Evolutionary conservation across 2,329 filamentous ascomycete species (phyloP).

Genomic region (Pseudogymnoascus sp.): DNA sequence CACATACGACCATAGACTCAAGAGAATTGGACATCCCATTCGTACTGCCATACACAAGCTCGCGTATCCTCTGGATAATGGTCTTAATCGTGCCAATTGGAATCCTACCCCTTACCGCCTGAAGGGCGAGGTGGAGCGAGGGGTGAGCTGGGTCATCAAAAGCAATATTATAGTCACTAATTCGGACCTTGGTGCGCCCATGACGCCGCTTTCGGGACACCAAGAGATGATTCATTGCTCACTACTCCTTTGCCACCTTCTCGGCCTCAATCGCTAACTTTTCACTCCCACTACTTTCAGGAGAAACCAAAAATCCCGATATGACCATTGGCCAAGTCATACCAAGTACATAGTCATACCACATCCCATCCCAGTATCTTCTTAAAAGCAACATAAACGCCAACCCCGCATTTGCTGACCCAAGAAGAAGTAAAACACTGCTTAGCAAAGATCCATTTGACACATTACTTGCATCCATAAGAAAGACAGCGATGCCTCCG

Average conservation of each 20-base stretch:
- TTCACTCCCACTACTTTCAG: background rate
- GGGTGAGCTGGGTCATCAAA: constrained; percentile 22
- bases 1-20: no score
- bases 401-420: background rate
- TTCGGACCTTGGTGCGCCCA: constrained; percentile 53
- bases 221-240: background rate
- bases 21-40: no score
- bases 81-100: no score
- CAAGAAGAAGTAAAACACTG: background rate
- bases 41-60: no score
- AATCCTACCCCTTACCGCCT: no score
- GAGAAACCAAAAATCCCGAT: background rate
- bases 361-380: background rate
- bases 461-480: background rate
- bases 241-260: background rate
- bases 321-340: background rate
- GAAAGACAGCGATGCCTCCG: background rate
- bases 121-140: no score
- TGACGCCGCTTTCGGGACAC: background rate
- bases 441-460: background rate
- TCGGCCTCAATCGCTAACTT: background rate
- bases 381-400: background rate
- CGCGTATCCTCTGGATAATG: no score
- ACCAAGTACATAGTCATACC: background rate
- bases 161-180: background rate